phyloP scores from a whole-genome alignment of 345 rosid species.

The Theobroma cacao region DNA sequence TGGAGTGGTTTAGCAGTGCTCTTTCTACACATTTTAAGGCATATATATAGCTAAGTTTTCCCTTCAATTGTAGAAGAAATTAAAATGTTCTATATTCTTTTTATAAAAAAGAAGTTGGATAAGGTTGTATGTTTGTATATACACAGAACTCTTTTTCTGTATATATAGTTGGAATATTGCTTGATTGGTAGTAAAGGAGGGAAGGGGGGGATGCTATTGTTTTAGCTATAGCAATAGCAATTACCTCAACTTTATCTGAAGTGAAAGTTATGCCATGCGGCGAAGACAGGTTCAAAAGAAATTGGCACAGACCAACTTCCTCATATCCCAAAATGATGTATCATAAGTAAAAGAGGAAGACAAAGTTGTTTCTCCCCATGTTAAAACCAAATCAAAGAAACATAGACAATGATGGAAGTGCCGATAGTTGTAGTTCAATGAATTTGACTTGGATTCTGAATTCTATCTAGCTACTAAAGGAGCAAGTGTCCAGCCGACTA shows the following conservation, averaged over 20 bases:
- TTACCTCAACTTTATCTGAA: neutral
- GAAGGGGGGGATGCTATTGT: neutral
- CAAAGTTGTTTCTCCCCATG: neutral
- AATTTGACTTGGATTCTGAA: conserved; percentile 5
- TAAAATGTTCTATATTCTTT: too few species aligned
- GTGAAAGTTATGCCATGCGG: neutral
- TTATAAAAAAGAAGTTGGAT: too few species aligned
- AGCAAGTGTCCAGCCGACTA: neutral
- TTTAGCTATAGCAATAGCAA: neutral
- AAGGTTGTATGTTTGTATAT: too few species aligned
- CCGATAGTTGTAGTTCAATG: conserved; percentile 20
- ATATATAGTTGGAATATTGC: neutral
- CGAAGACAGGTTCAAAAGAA: neutral
- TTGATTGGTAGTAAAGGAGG: neutral
- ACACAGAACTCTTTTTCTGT: too few species aligned
- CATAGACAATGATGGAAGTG: neutral
- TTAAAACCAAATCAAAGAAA: neutral
- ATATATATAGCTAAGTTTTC: neutral
- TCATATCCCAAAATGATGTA: neutral
- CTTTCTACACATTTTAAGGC: too few species aligned
- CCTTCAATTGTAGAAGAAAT: too few species aligned
- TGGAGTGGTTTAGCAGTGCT: too few species aligned
- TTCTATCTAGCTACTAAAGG: neutral
- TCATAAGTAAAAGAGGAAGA: neutral
- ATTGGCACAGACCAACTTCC: neutral